Conservation (phyloP, 441 rosid species). For the Geranium incanum region DNA sequence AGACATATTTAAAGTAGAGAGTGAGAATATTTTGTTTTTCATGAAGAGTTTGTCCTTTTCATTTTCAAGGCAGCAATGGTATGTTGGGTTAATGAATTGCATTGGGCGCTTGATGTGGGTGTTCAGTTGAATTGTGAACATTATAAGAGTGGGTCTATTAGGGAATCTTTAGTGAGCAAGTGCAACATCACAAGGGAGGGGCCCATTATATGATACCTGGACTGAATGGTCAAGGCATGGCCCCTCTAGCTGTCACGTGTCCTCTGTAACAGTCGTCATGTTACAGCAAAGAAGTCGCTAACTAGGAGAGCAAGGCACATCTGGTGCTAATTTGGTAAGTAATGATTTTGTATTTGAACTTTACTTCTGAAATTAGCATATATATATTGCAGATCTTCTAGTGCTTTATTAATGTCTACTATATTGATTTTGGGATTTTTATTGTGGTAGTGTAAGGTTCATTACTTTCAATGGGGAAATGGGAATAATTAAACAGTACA, state of each 20-base stretch:
- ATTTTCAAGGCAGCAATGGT: neutral
- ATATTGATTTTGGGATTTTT: neutral
- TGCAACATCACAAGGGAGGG: conserved; percentile 5
- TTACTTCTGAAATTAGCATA: neutral
- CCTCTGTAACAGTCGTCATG: neutral
- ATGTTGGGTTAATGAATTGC: neutral
- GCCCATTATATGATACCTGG: conserved; percentile 5
- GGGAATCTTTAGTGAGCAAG: neutral
- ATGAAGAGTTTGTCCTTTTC: neutral
- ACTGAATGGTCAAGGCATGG: neutral
- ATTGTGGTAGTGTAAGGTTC: too few relatives aligned
- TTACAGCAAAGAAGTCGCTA: neutral
- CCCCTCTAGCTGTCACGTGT: conserved; percentile 4
- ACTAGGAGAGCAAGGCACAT: neutral
- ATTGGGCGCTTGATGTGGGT: neutral
- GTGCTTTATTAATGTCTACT: neutral
- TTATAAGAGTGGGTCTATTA: neutral
- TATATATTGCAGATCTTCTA: neutral
- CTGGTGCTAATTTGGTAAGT: neutral
- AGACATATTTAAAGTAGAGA: too few relatives aligned
- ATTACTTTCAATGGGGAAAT: too few relatives aligned
- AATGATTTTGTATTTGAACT: neutral
- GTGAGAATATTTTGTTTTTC: too few relatives aligned
- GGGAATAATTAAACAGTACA: too few relatives aligned
- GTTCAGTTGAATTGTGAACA: neutral